Conservation (phyloP, 1,139 yeast genomes). For the Geotrichum phurueaensis region DNA sequence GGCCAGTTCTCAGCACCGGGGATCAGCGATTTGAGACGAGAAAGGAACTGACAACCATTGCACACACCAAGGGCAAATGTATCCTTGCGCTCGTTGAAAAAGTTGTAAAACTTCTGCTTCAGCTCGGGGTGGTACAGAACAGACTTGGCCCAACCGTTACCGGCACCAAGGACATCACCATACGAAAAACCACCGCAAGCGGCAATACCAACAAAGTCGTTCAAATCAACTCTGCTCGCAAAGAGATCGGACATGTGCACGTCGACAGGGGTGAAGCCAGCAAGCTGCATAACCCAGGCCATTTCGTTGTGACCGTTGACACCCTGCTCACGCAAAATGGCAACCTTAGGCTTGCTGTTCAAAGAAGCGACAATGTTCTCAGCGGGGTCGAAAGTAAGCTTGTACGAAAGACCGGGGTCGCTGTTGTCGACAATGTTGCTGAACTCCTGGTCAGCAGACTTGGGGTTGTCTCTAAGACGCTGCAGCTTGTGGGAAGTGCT, state of each 20-base stretch:
- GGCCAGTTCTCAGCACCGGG: slow-evolving; percentile 99
- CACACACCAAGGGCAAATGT: slow-evolving; percentile 99
- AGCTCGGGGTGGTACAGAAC: slow-evolving; percentile 81
- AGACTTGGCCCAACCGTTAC: slow-evolving; percentile 98
- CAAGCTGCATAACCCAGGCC: slow-evolving; percentile 95
- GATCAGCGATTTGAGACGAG: slow-evolving; percentile 78
- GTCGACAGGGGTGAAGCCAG: slow-evolving; percentile 89
- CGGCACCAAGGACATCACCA: slow-evolving; percentile 99
- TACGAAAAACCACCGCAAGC: slow-evolving; percentile 99
- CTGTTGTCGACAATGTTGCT: slow-evolving; percentile 64
- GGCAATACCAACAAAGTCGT: slow-evolving; percentile 85
- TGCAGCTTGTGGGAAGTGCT: slow-evolving; percentile 88
- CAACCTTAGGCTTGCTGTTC: slow-evolving; percentile 70
- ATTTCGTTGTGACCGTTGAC: slow-evolving; percentile 97
- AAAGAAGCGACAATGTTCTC: slow-evolving; percentile 34
- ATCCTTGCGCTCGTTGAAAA: slow-evolving; percentile 80
- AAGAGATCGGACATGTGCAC: slow-evolving; percentile 95
- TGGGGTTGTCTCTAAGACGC: slow-evolving; percentile 89
- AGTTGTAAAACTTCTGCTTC: slow-evolving; percentile 66
- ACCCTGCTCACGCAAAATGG: slow-evolving; percentile 97
- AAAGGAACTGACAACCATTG: slow-evolving; percentile 96
- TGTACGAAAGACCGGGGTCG: slow-evolving; percentile 86
- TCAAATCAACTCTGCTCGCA: slow-evolving; percentile 63
- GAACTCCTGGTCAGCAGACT: slow-evolving; percentile 81
- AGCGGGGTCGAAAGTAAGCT: slow-evolving; percentile 54